phyloP scores from a whole-genome alignment of 2,329 filamentous ascomycete genomes.

The Fusarium humuli region DNA sequence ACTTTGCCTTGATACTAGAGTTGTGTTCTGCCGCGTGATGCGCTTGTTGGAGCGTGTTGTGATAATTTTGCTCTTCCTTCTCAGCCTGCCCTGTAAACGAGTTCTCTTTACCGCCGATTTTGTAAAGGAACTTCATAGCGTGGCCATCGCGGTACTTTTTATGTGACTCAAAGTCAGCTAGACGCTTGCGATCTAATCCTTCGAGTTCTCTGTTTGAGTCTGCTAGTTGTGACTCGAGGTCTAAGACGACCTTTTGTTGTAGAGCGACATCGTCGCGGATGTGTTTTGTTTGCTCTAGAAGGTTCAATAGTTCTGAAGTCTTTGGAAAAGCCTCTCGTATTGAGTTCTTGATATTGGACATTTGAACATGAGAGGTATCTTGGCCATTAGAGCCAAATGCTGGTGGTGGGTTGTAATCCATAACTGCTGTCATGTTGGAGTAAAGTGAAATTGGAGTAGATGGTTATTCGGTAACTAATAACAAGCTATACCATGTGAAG shows the following conservation, averaged over 20 bases:
- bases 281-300: conserved; percentile 62
- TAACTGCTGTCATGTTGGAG: conserved; percentile 14
- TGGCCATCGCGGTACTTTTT: conserved; percentile 65
- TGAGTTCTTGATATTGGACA: conserved; percentile 50
- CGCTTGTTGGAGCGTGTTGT: conserved; percentile 62
- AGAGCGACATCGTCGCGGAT: conserved; percentile 59
- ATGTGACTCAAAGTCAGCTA: conserved; percentile 63
- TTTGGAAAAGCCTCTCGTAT: conserved; percentile 55
- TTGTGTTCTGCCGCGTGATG: conserved; percentile 59
- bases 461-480: background rate
- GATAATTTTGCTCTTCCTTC: conserved; percentile 67
- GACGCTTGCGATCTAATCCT: conserved; percentile 55
- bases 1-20: conserved; percentile 54
- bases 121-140: conserved; percentile 64
- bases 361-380: conserved; percentile 18
- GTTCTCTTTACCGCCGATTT: conserved; percentile 59
- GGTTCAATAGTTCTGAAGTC: conserved; percentile 58
- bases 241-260: conserved; percentile 58
- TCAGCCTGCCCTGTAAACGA: conserved; percentile 57
- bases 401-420: conserved; percentile 9
- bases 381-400: background rate
- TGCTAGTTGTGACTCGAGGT: conserved; percentile 57
- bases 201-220: conserved; percentile 54
- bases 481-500: background rate
- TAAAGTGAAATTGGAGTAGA: background rate